These are phyloP conservation scores for Avicennia marina DNA, from an alignment of 257 asterid genomes.

Conservation along the genomic window DNA sequence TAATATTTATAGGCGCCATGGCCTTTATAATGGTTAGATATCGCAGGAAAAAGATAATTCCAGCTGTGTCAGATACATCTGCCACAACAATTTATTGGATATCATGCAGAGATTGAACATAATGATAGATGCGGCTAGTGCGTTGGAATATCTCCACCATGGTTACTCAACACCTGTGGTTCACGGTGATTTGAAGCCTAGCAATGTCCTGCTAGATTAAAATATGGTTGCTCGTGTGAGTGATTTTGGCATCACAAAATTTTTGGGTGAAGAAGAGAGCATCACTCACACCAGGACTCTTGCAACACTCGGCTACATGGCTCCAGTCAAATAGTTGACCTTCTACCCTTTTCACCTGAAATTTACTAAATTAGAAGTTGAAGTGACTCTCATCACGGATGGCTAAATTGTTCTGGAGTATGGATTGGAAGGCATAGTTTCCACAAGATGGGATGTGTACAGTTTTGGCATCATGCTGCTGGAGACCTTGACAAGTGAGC, in stretches of 20 bases:
- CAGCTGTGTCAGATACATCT: background rate
- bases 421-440: slow-evolving; percentile 22
- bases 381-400: too few relatives aligned
- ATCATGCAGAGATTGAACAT: slow-evolving; percentile 20
- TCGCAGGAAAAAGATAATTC: background rate
- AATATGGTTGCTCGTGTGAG: slow-evolving; percentile 27
- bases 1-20: background rate
- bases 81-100: slow-evolving; percentile 4
- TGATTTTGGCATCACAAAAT: slow-evolving; percentile 31
- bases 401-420: slow-evolving; percentile 5
- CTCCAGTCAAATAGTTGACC: slow-evolving; percentile 20
- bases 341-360: background rate
- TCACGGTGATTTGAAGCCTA: slow-evolving; percentile 37
- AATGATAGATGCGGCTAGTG: slow-evolving; percentile 34
- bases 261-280: slow-evolving; percentile 25
- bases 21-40: background rate
- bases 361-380: background rate
- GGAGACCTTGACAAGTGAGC: slow-evolving; percentile 26
- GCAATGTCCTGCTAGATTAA: slow-evolving; percentile 28
- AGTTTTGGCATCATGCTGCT: slow-evolving; percentile 28
- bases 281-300: slow-evolving; percentile 26
- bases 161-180: slow-evolving; percentile 24
- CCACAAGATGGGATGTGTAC: slow-evolving; percentile 24
- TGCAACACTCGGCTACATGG: slow-evolving; percentile 30
- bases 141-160: slow-evolving; percentile 29